Base-by-base conservation (phyloP, 75 land plant species). In the Azolla pinnata region DNA sequence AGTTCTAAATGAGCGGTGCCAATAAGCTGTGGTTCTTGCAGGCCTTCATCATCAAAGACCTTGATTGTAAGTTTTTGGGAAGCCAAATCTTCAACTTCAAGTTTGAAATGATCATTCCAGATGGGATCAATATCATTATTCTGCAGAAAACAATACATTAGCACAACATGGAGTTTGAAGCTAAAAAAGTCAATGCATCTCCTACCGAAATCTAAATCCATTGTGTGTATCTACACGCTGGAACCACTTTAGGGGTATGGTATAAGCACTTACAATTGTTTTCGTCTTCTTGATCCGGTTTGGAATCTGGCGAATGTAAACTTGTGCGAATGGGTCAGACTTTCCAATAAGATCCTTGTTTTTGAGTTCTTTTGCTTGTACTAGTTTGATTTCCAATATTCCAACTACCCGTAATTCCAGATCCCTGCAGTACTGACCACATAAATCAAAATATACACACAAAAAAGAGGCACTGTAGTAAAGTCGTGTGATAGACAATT, bases 101-200 rank as follows among this genome's bases (percentile, higher is more conserved):
- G 79, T 46, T 84, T 89, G 70, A 77, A 93, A 54, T 83, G 78
- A 55, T 93, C 85, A 62, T 93, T 93, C 98, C 98, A 93, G 33
- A 93, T 63, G 8, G 98, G 98, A 60, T 81, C 81, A 52, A 82
- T 35, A 0, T 81, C 69, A 62, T 89, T 83, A 56, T 69, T 86
- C 98, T 93, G 72, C 31, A 73, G 42, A 45, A 75, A 70, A 24
- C 25, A 20, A 7, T 20, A 51, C 54, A 19, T 24, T 18, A 19
- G 10, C n/a, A 10, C 54, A 8, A 7, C 8, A 51, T 8, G n/a
- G 2, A 18, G 31, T n/a, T n/a, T n/a, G n/a, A n/a, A n/a, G n/a
- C n/a, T n/a, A n/a, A n/a, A n/a, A n/a, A n/a, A n/a, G n/a, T n/a
- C n/a, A n/a, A n/a, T n/a, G n/a, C n/a, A n/a, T n/a, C n/a, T n/a